These are phyloP conservation scores for Mucor plumbeus DNA, from an alignment of 371 early-diverging fungal genomes.

Conservation along the genomic window DNA sequence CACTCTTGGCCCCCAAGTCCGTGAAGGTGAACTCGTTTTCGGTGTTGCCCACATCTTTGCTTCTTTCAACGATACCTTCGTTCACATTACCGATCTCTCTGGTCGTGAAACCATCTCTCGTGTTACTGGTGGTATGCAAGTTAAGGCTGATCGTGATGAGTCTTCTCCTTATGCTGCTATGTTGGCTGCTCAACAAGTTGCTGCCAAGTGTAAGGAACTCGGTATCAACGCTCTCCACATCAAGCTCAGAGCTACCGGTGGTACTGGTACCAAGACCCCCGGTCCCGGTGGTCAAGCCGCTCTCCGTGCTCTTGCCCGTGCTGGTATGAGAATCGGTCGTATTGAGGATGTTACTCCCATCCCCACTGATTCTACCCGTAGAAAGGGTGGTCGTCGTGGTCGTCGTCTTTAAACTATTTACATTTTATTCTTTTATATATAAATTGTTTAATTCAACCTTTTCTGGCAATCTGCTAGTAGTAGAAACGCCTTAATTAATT, in stretches of 20 bases:
- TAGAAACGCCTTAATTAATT: not conserved
- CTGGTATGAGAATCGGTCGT: constrained; percentile 99
- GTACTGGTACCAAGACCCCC: constrained; percentile 99
- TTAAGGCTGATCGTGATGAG: constrained; percentile 99
- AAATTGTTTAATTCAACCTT: not conserved
- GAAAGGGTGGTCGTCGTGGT: constrained; percentile 99
- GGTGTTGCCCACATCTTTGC: constrained; percentile 99
- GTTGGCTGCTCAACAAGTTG: constrained; percentile 99
- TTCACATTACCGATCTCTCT: constrained; percentile 99
- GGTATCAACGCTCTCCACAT: constrained; percentile 99
- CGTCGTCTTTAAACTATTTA: constrained; percentile 92
- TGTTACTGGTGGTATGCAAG: constrained; percentile 99
- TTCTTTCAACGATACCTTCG: constrained; percentile 99
- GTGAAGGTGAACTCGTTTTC: constrained; percentile 98
- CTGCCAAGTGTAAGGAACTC: constrained; percentile 97
- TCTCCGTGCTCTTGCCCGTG: constrained; percentile 99
- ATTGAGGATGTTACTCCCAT: constrained; percentile 99
- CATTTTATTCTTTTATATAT: not conserved
- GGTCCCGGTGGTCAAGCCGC: constrained; percentile 99
- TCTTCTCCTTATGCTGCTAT: constrained; percentile 99
- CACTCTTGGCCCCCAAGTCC: constrained; percentile 97
- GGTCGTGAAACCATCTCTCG: constrained; percentile 99
- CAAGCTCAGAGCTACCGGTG: constrained; percentile 99
- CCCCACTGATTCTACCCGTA: constrained; percentile 98
- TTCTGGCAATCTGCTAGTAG: not conserved